Base-by-base conservation (phyloP, 1,284 basidiomycete species). In the Garcileccinum viscosum region DNA sequence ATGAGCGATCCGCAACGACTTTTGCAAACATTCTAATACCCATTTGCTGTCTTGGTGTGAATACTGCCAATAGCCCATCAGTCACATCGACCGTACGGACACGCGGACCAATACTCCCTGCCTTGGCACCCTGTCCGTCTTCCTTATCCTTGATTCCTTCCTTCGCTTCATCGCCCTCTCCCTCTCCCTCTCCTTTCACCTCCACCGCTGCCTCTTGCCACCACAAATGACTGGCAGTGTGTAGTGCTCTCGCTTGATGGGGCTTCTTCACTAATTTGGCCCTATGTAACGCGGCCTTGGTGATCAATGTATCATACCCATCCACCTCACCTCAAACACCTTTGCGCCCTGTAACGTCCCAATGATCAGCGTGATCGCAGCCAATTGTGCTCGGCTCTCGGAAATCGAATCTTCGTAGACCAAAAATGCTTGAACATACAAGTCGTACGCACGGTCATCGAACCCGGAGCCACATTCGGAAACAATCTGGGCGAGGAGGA, bases 361-460 rank as follows among this genome's bases (percentile, higher is more conserved):
- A 67, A 98, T 97, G 74, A 98, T 94, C 32, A 97, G 87, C 8
- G 94, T 95, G 78, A 98, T 97, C 33, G 96, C 95, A 78, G 96
- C 95, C 27, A 98, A 83, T 80, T 98, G 96, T 1, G 95, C 95
- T 17, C 95, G 89, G 61, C 92, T 94, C 78, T 98, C 96, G 60
- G 94, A 95, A 66, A 98, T 98, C 75, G 89, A 93, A 78, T 98
- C 97, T 80, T 98, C 96, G 82, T 98, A 98, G 15, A 98, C 95
- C 37, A 93, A 95, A 79, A 98, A 97, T 0, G 96, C 95, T 79
- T 97, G 95, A 11, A 98, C 96, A 77, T 96, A 97, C 74, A 98
- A 91, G 80, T 98, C 96, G 80, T 98, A 98, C 32, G 95, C 91
- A 68, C 98, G 89, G 77, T 98, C 95, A 80, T 97, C 95, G 71